Evolutionary conservation across 805 yeast genomes (phyloP), one percentile per base, ranked within the genome.

Genomic region (Candida tibetensis): DNA sequence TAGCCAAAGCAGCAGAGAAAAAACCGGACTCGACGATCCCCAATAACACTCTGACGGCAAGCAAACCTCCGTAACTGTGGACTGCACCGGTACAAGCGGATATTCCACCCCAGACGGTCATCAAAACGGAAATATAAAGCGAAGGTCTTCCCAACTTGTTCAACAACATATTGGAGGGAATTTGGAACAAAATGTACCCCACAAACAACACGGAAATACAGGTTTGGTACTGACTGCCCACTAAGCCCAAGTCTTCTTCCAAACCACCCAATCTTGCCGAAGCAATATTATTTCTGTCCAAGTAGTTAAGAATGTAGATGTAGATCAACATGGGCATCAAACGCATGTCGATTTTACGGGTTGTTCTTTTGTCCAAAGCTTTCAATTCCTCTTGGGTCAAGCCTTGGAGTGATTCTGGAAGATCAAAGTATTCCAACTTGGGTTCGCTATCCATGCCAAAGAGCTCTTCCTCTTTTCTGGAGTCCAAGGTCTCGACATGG

Each of bases 201-300:
- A 75, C 69, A 53, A 67, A 75, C 31, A 75, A 64, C 30, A 77
- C 65, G n/a, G 79, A 69, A 39, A 77, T 71, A 53, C 71, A 65
- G 4, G 74, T 72, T 48, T 76, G 75, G 42, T 71, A 74, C 47
- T 73, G 68, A 28, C 52, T 52, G 5, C 76, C 76, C 3, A 52
- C 44, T 29, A 74, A 56, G 1, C 62, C 60, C 34, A 74, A 53
- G 40, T 74, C 78, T 6, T 60, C 58, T 44, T 64, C 64, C 43
- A 76, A 53, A 12, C 77, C 78, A 28, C 76, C 80, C 28, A 73
- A 60, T 40, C 76, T 62, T 2, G 80, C 80, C 48, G 73, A 69
- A 9, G 80, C 81, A 45, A 76, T 71, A 46, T 74, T 76, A 44
- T 72, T 71, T 36, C 81, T 51, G 52, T 76, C 81, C 35, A 76